phyloP scores from a whole-genome alignment of 352 stramenopile species.

The Phytophthora litchii region DNA sequence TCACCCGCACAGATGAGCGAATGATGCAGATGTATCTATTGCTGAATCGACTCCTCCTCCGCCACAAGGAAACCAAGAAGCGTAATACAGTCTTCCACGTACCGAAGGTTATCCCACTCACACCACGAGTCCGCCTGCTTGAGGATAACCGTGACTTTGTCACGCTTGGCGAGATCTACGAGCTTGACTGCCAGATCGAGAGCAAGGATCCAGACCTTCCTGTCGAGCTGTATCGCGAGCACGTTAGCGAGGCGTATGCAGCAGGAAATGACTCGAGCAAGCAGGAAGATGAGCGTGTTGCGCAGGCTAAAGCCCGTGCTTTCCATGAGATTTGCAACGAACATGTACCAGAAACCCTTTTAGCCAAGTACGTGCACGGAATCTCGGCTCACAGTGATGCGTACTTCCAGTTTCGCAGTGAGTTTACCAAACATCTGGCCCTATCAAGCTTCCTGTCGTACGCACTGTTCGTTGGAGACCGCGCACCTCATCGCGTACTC shows the following conservation, averaged over 20 bases:
- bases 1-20: constrained; percentile 93
- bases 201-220: constrained; percentile 81
- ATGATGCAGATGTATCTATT: constrained; percentile 94
- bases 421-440: constrained; percentile 88
- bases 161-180: constrained; percentile 88
- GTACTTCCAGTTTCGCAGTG: constrained; percentile 87
- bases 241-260: constrained; percentile 74
- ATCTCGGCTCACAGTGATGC: constrained; percentile 76
- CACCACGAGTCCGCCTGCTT: constrained; percentile 86
- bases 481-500: constrained; percentile 82
- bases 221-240: constrained; percentile 79
- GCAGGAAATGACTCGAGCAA: constrained; percentile 41
- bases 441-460: constrained; percentile 89
- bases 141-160: constrained; percentile 88
- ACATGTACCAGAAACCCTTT: constrained; percentile 83
- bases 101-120: constrained; percentile 93
- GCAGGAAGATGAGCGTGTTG: constrained; percentile 70
- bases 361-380: constrained; percentile 86
- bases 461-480: constrained; percentile 84
- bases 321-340: constrained; percentile 82
- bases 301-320: constrained; percentile 63
- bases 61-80: constrained; percentile 89
- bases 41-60: constrained; percentile 84
- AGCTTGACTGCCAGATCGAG: constrained; percentile 71
- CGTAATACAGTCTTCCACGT: constrained; percentile 91